These are phyloP conservation scores for Colletotrichum zoysiae DNA, from an alignment of 2,329 filamentous ascomycete species.

Conservation along the genomic window DNA sequence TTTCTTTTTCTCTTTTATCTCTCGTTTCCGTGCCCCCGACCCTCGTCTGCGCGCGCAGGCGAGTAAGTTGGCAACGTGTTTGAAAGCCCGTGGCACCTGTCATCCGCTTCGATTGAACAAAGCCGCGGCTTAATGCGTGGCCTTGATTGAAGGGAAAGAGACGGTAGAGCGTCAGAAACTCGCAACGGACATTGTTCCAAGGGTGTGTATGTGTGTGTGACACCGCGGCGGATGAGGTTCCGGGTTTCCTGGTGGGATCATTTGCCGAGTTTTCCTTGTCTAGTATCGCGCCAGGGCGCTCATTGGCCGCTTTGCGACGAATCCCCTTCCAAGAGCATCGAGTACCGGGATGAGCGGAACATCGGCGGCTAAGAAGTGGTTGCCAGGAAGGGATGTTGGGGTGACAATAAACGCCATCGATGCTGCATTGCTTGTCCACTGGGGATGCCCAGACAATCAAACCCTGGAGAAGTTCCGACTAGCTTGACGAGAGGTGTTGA, in stretches of 20 bases:
- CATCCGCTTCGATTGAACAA: background rate
- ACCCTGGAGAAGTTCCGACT: too few relatives aligned
- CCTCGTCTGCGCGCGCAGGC: background rate
- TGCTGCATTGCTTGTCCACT: background rate
- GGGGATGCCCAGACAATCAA: background rate
- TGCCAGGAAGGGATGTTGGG: background rate
- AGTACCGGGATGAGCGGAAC: background rate
- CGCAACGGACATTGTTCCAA: background rate
- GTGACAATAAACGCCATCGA: background rate
- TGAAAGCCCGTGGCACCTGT: background rate
- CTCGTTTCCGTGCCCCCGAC: background rate
- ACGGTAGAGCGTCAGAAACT: background rate
- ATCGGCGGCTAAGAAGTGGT: background rate
- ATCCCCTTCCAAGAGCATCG: background rate
- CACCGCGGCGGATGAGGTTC: constrained; percentile 28
- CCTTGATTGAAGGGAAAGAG: background rate
- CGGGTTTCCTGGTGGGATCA: constrained; percentile 26
- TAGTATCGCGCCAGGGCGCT: background rate
- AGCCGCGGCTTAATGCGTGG: background rate
- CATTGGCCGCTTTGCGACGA: constrained; percentile 16
- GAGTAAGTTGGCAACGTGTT: too few relatives aligned
- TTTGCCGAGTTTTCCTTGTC: constrained; percentile 23
- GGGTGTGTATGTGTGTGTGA: background rate
- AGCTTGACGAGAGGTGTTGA: background rate
- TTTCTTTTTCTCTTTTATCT: background rate